Conservation (phyloP, 2,329 filamentous ascomycete species). For the Colletotrichum sublineola region DNA sequence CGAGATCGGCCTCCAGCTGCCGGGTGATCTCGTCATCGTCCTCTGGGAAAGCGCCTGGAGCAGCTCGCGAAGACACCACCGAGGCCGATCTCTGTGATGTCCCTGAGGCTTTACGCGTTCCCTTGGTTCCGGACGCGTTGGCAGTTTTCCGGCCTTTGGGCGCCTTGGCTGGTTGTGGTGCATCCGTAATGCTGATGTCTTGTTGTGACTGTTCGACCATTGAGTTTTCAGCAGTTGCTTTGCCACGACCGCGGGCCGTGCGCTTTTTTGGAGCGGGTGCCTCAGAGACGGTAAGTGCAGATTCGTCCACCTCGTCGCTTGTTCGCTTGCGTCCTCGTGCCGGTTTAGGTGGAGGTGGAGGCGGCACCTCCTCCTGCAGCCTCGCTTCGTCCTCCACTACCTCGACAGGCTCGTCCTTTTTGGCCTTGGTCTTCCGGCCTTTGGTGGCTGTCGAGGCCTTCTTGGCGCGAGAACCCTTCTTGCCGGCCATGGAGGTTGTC, state of each 20-base stretch:
- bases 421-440: conserved; percentile 65
- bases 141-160: conserved; percentile 59
- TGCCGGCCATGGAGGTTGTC: conserved; percentile 68
- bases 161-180: conserved; percentile 47
- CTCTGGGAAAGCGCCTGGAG: conserved; percentile 58
- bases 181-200: conserved; percentile 58
- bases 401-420: conserved; percentile 69
- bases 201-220: conserved; percentile 52
- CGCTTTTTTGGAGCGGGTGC: conserved; percentile 71
- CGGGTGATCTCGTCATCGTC: conserved; percentile 74
- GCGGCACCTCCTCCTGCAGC: conserved; percentile 52
- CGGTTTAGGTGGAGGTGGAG: conserved; percentile 55
- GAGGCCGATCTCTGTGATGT: conserved; percentile 60
- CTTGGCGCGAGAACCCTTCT: conserved; percentile 64
- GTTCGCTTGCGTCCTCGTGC: conserved; percentile 72
- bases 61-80: conserved; percentile 52
- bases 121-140: conserved; percentile 58
- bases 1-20: conserved; percentile 74
- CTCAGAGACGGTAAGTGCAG: conserved; percentile 57
- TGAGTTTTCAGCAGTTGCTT: conserved; percentile 57
- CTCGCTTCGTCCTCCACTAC: conserved; percentile 47
- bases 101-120: conserved; percentile 47
- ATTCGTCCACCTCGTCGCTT: conserved; percentile 71
- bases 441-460: conserved; percentile 65
- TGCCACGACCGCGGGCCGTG: conserved; percentile 64